These are phyloP conservation scores for Rutidosis leptorrhynchoides DNA, from an alignment of 129 eudicot genomes.

Conservation along the genomic window DNA sequence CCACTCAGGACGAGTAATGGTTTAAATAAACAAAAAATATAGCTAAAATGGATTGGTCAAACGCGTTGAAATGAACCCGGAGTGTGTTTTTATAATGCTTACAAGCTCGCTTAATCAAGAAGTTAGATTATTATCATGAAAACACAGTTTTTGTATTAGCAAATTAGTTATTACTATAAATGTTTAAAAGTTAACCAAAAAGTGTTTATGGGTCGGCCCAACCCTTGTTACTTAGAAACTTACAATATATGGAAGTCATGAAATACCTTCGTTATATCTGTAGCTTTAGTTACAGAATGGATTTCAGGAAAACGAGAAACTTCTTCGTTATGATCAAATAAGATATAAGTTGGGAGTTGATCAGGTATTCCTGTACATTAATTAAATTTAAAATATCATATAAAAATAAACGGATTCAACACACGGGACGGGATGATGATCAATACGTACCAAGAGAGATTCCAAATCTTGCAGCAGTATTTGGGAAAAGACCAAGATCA, in stretches of 20 bases:
- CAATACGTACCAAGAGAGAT: constrained; percentile 56
- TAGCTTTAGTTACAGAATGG: constrained; percentile 47
- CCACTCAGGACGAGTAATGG: too few relatives aligned
- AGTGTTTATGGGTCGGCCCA: not conserved
- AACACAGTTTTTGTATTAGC: not conserved
- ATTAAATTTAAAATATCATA: constrained; percentile 9
- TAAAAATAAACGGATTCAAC: constrained; percentile 1
- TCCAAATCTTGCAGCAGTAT: constrained; percentile 84
- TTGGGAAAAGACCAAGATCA: constrained; percentile 94
- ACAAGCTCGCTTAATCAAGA: not conserved
- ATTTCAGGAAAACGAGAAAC: constrained; percentile 61
- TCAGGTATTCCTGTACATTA: constrained; percentile 48
- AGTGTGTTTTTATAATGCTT: constrained; percentile 5
- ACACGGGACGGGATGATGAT: constrained; percentile 4
- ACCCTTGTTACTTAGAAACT: not conserved
- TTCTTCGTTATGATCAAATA: constrained; percentile 69
- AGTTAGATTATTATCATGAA: not conserved
- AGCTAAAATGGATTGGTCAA: constrained; percentile 11
- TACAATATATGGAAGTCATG: not conserved
- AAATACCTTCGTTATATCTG: constrained; percentile 65
- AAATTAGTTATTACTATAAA: not conserved
- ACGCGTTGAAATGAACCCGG: not conserved
- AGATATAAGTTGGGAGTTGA: constrained; percentile 77
- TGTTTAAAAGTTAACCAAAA: not conserved
- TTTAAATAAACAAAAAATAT: not conserved